phyloP scores from a whole-genome alignment of 176 grass and related monocot species.

The Ananas comosus region DNA sequence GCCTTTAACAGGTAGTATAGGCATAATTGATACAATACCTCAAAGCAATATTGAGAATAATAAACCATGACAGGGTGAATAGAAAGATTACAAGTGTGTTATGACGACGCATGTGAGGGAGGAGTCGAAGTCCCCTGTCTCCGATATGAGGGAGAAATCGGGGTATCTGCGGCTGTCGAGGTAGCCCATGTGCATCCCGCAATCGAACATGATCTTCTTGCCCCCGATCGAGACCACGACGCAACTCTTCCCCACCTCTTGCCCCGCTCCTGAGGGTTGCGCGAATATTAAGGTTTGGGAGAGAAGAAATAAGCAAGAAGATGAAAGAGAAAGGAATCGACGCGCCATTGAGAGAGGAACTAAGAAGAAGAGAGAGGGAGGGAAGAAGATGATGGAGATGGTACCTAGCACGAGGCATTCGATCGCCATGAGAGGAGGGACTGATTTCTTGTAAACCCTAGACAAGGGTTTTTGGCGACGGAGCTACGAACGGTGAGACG shows the following conservation, averaged over 20 bases:
- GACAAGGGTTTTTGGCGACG: neutral
- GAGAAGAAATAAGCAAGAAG: neutral
- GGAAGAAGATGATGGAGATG: too few relatives aligned
- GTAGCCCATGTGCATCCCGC: conserved; percentile 94
- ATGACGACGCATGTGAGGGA: conserved; percentile 73
- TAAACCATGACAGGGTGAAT: neutral
- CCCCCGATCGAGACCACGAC: conserved; percentile 59
- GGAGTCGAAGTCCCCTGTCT: conserved; percentile 34
- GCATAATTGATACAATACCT: too few relatives aligned
- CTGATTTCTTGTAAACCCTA: neutral
- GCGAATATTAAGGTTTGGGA: neutral
- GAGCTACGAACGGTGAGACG: neutral
- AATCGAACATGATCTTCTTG: conserved; percentile 89
- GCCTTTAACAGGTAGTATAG: too few relatives aligned
- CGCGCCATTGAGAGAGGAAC: neutral
- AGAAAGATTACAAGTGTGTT: conserved; percentile 65
- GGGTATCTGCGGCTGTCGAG: conserved; percentile 59
- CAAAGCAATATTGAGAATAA: neutral
- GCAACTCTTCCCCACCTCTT: conserved; percentile 97
- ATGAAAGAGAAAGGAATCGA: neutral
- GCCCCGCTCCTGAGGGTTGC: conserved; percentile 47
- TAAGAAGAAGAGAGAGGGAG: neutral
- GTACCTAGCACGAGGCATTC: conserved; percentile 87
- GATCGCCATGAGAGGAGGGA: conserved; percentile 43
- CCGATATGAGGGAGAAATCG: conserved; percentile 49